Evolutionary conservation across 352 stramenopile genomes (phyloP).

Genomic region (Phytopythium mirpurense): DNA sequence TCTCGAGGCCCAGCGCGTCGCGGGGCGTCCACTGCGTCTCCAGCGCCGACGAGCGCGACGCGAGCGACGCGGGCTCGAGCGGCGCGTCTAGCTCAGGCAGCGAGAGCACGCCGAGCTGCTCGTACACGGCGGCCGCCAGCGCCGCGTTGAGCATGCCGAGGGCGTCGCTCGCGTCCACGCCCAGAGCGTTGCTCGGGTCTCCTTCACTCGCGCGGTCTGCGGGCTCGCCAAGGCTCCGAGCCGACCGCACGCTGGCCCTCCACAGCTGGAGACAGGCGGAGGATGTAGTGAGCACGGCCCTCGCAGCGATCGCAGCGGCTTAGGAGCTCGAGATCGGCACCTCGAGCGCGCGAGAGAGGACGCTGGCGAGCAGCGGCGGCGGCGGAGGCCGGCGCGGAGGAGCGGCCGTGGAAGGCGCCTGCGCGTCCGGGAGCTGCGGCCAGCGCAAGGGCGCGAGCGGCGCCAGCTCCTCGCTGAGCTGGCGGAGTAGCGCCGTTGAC

Average conservation of each 20-base stretch:
- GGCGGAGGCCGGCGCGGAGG: constrained; percentile 8
- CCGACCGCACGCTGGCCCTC: background rate
- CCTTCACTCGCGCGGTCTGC: too few relatives aligned
- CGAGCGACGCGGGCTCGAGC: constrained; percentile 3
- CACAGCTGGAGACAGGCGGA: background rate
- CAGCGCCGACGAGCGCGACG: constrained; percentile 9
- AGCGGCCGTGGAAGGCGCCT: background rate
- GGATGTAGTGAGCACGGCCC: background rate
- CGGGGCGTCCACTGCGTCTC: background rate
- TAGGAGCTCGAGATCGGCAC: background rate
- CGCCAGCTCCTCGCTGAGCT: constrained; percentile 31
- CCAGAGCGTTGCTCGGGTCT: background rate
- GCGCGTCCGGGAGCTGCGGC: constrained; percentile 10
- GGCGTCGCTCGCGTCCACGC: constrained; percentile 5
- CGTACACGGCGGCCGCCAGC: constrained; percentile 37
- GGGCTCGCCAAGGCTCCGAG: background rate
- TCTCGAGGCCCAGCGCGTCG: constrained; percentile 14
- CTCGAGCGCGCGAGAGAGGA: constrained; percentile 1
- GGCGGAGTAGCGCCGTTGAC: constrained; percentile 18
- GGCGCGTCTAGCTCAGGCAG: background rate
- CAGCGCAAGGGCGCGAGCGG: constrained; percentile 29
- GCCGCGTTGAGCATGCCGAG: constrained; percentile 23
- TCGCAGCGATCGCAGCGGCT: too few relatives aligned
- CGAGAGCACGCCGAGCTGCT: constrained; percentile 23
- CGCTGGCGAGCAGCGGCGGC: background rate